phyloP scores from a whole-genome alignment of 495 filamentous ascomycete species.

The Pyronema omphalodes region DNA sequence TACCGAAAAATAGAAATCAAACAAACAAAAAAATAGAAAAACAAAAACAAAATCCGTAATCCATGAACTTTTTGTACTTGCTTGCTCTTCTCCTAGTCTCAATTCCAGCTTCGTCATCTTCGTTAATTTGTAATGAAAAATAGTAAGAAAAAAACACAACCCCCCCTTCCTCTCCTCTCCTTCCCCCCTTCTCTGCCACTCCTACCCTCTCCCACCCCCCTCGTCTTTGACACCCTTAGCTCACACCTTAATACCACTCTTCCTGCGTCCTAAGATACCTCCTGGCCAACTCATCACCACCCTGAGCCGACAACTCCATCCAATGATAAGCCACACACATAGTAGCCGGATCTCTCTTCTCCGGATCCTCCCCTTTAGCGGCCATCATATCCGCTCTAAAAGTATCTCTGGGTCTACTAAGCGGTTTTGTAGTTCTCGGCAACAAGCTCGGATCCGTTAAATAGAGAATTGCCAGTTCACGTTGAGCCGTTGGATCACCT shows the following conservation, averaged over 20 bases:
- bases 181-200: too few species aligned
- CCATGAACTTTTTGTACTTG: too few species aligned
- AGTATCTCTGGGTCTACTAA: conserved; percentile 70
- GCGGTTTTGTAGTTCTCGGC: conserved; percentile 62
- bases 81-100: too few species aligned
- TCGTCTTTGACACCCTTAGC: too few species aligned
- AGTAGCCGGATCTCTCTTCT: conserved; percentile 62
- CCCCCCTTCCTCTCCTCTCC: too few species aligned
- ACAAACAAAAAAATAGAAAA: too few species aligned
- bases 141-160: too few species aligned
- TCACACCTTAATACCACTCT: conserved; percentile 13
- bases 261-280: conserved; percentile 61
- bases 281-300: conserved; percentile 72
- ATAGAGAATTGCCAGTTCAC: conserved; percentile 87
- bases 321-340: conserved; percentile 96
- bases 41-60: too few species aligned
- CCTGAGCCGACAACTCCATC: conserved; percentile 82
- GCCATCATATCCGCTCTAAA: conserved; percentile 84
- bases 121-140: too few species aligned
- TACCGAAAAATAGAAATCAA: too few species aligned
- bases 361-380: conserved; percentile 39
- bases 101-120: too few species aligned
- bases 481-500: conserved; percentile 76
- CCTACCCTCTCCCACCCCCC: too few species aligned
- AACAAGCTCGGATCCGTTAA: conserved; percentile 82